A percentile compares a stretch with the other conserved stretches of the same genome.
These are phyloP conservation scores for Cicer chorassanicum DNA, from an alignment of 306 rosid genomes.

Conservation along the genomic window DNA sequence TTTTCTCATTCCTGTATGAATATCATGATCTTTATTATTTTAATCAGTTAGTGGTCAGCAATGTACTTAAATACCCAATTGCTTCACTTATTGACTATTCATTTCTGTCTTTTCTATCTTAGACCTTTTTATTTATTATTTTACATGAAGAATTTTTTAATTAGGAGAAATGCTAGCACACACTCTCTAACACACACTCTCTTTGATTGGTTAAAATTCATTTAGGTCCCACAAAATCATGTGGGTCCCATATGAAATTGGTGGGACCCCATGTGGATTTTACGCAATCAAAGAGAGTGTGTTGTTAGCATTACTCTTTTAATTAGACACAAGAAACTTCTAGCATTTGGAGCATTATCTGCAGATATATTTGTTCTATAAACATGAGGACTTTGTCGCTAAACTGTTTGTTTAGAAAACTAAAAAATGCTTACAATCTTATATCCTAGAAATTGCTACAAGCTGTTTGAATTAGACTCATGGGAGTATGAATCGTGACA, in stretches of 20 bases:
- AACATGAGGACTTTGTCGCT: neutral
- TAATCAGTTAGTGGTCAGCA: neutral
- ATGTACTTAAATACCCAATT: neutral
- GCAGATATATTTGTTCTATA: no score
- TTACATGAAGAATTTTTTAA: neutral
- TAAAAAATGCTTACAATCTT: slow-evolving; percentile 4
- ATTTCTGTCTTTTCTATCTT: slow-evolving; percentile 1
- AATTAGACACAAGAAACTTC: no score
- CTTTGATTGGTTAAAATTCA: no score
- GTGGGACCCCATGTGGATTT: no score
- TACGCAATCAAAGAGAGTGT: no score
- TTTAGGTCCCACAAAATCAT: no score
- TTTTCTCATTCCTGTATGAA: slow-evolving; percentile 28
- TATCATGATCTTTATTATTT: slow-evolving; percentile 17
- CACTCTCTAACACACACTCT: no score
- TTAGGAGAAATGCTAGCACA: neutral
- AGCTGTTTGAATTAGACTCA: slow-evolving; percentile 36
- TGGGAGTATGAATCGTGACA: slow-evolving; percentile 24
- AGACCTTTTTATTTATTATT: neutral
- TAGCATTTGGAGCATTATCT: neutral
- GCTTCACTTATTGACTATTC: slow-evolving; percentile 18
- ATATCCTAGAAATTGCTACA: slow-evolving; percentile 16
- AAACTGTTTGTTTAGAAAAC: slow-evolving; percentile 7
- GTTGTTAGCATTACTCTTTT: no score
- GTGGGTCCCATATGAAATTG: no score